phyloP scores from a whole-genome alignment of 345 rosid species.

The Triadica sebifera region DNA sequence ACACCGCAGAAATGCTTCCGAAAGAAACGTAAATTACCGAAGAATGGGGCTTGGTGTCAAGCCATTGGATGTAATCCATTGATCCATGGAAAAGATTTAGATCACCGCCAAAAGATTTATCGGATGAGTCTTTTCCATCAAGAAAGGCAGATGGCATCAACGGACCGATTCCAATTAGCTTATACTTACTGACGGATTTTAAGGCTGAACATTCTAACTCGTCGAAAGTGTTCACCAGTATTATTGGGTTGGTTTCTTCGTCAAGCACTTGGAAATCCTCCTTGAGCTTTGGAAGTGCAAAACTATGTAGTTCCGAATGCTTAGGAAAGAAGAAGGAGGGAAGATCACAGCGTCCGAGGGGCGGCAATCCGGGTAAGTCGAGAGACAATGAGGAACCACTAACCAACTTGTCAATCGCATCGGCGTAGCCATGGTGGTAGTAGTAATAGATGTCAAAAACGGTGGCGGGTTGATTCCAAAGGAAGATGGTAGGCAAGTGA shows the following conservation, averaged over 20 bases:
- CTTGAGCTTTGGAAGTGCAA: constrained; percentile 7
- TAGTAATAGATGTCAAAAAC: constrained; percentile 56
- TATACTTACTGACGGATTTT: constrained; percentile 24
- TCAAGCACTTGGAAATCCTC: constrained; percentile 39
- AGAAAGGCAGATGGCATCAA: constrained; percentile 40
- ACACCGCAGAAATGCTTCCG: constrained; percentile 44
- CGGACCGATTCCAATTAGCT: constrained; percentile 48
- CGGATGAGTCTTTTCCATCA: constrained; percentile 19
- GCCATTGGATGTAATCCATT: constrained; percentile 40
- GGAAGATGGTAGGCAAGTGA: constrained; percentile 37
- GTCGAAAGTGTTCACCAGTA: constrained; percentile 60
- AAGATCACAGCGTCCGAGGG: constrained; percentile 35
- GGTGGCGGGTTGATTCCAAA: constrained; percentile 73
- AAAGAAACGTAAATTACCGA: constrained; percentile 48
- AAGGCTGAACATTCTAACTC: constrained; percentile 54
- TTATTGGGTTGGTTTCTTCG: constrained; percentile 38
- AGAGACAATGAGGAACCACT: too few species aligned
- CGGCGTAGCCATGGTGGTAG: constrained; percentile 43
- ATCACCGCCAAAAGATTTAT: constrained; percentile 34
- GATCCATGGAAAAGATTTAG: constrained; percentile 24
- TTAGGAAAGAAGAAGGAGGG: constrained; percentile 49
- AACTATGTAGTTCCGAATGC: constrained; percentile 4
- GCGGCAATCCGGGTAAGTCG: constrained; percentile 31
- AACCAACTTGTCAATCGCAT: constrained; percentile 23
- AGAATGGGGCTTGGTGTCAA: constrained; percentile 31